Evolutionary conservation across 306 rosid genomes (phyloP).

Genomic region (Medicago lupulina): DNA sequence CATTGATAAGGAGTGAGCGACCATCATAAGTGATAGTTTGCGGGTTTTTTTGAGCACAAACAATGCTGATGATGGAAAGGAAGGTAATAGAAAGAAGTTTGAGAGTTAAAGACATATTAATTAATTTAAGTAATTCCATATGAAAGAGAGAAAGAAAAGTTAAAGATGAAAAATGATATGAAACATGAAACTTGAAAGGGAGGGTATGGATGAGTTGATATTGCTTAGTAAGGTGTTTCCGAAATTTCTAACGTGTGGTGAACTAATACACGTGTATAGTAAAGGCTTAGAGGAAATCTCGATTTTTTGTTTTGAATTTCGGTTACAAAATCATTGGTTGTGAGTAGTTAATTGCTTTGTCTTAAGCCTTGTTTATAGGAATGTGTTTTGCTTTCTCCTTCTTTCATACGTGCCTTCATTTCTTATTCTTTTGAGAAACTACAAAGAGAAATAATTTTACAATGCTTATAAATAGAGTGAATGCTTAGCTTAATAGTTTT

Average conservation of each 20-base stretch:
- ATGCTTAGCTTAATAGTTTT: no score
- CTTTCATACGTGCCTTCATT: background rate
- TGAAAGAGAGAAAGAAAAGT: background rate
- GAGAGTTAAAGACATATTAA: conserved; percentile 19
- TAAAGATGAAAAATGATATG: background rate
- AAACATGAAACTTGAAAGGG: background rate
- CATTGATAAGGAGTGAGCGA: conserved; percentile 52
- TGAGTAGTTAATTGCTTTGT: conserved; percentile 9
- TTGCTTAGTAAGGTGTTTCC: conserved; percentile 2
- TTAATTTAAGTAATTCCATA: background rate
- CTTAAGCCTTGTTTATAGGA: background rate
- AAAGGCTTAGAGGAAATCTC: conserved; percentile 36
- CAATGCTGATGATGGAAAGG: background rate
- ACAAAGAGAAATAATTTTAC: no score
- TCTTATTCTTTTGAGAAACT: no score
- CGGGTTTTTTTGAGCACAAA: background rate
- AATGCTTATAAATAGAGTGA: no score
- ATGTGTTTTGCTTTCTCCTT: conserved; percentile 5
- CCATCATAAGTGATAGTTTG: conserved; percentile 44
- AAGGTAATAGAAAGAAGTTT: conserved; percentile 26
- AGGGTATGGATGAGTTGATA: conserved; percentile 15
- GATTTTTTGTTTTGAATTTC: conserved; percentile 32
- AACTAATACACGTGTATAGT: background rate
- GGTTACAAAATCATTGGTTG: conserved; percentile 37
- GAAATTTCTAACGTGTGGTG: conserved; percentile 8